phyloP scores from a whole-genome alignment of 768 basidiomycete species.

The Xerocomellus dryophilus region DNA sequence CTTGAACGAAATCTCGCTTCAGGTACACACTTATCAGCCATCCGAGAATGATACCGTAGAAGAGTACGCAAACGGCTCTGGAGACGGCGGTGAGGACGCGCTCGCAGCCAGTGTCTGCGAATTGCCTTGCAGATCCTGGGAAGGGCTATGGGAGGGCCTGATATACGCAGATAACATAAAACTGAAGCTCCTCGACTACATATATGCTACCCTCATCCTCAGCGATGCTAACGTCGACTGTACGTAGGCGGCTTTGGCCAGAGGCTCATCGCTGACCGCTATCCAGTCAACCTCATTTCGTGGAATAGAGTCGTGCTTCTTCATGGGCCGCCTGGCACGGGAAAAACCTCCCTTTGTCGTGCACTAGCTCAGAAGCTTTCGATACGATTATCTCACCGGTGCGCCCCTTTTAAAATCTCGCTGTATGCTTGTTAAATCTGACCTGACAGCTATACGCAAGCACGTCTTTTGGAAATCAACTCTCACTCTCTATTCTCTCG shows the following conservation, averaged over 20 bases:
- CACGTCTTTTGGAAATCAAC: constrained; percentile 93
- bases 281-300: constrained; percentile 81
- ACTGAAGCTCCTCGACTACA: constrained; percentile 84
- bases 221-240: constrained; percentile 86
- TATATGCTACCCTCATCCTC: constrained; percentile 90
- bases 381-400: constrained; percentile 85
- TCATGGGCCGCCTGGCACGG: constrained; percentile 96
- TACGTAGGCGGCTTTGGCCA: constrained; percentile 36
- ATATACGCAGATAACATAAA: constrained; percentile 87
- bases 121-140: constrained; percentile 77
- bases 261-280: constrained; percentile 5
- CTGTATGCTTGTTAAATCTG: neutral
- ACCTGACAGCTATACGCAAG: constrained; percentile 68
- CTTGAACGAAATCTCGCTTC: constrained; percentile 58
- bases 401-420: constrained; percentile 16
- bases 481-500: constrained; percentile 97
- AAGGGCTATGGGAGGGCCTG: constrained; percentile 91
- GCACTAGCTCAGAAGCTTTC: constrained; percentile 95
- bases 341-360: constrained; percentile 92
- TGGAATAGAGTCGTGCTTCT: constrained; percentile 96
- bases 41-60: constrained; percentile 63
- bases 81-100: constrained; percentile 60
- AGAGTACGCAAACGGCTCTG: constrained; percentile 65
- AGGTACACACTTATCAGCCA: constrained; percentile 89
- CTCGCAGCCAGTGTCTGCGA: constrained; percentile 90